Evolutionary conservation across 495 filamentous ascomycete species (phyloP).

Genomic region (Platismatia glauca): DNA sequence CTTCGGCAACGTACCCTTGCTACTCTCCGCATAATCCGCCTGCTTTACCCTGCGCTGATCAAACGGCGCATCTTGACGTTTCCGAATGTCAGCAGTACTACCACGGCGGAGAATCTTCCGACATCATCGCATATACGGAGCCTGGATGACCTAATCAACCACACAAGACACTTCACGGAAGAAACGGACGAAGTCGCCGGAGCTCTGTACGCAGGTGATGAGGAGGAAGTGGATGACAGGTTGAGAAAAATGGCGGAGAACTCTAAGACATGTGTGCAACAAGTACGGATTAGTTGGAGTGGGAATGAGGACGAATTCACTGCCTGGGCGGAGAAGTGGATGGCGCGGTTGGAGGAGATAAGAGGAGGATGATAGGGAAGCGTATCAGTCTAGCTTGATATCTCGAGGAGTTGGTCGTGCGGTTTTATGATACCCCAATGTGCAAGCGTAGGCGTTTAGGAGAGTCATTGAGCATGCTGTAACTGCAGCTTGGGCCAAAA

Average conservation of each 20-base stretch:
- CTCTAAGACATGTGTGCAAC: slow-evolving; percentile 27
- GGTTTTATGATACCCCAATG: slow-evolving; percentile 1
- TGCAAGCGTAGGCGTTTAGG: background rate
- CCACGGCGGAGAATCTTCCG: slow-evolving; percentile 3
- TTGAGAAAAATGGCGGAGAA: slow-evolving; percentile 20
- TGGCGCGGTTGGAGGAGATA: slow-evolving; percentile 17
- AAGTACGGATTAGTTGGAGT: slow-evolving; percentile 21
- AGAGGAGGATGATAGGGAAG: background rate
- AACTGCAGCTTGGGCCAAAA: background rate
- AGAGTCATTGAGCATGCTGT: background rate
- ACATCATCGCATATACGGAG: slow-evolving; percentile 1
- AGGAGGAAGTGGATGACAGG: slow-evolving; percentile 25
- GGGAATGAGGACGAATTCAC: slow-evolving; percentile 38
- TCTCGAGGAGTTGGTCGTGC: background rate
- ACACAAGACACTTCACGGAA: slow-evolving; percentile 35
- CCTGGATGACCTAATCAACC: slow-evolving; percentile 24
- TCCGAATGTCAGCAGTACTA: slow-evolving; percentile 14
- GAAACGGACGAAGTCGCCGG: slow-evolving; percentile 42
- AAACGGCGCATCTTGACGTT: slow-evolving; percentile 24
- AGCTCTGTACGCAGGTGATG: slow-evolving; percentile 38
- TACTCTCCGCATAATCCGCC: slow-evolving; percentile 10
- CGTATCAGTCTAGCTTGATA: too few species aligned
- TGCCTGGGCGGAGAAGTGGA: slow-evolving; percentile 41
- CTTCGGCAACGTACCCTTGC: slow-evolving; percentile 3
- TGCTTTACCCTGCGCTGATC: slow-evolving; percentile 22